Conservation (phyloP, 2,329 filamentous ascomycete species). For the Orbilia blumenaviensis region DNA sequence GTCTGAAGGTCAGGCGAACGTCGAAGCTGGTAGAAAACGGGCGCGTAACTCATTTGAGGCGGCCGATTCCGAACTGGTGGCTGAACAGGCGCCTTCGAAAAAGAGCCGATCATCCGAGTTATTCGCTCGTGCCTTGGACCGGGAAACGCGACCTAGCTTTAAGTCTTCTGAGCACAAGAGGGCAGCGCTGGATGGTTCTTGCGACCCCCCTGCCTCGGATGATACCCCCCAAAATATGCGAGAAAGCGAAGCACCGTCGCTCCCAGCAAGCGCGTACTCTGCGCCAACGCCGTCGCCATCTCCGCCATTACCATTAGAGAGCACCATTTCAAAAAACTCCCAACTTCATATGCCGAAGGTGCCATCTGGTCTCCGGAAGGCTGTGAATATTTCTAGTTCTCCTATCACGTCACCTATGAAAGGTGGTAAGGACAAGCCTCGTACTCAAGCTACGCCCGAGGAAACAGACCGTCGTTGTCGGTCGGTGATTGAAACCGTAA, state of each 20-base stretch:
- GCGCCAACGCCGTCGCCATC: slow-evolving; percentile 49
- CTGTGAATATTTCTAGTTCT: slow-evolving; percentile 37
- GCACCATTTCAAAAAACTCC: slow-evolving; percentile 5
- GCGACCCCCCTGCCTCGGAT: background rate
- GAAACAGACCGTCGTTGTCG: background rate
- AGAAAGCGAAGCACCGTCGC: background rate
- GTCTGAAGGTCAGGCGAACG: background rate
- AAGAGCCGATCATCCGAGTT: slow-evolving; percentile 41
- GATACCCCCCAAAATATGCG: background rate
- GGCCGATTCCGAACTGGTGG: background rate
- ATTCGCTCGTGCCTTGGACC: slow-evolving; percentile 25
- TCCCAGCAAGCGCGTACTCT: background rate
- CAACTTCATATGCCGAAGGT: slow-evolving; percentile 35
- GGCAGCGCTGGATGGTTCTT: background rate
- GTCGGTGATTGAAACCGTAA: slow-evolving; percentile 28
- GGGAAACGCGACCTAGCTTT: background rate
- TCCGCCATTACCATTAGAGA: slow-evolving; percentile 21
- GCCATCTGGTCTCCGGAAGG: slow-evolving; percentile 34
- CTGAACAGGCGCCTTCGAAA: slow-evolving; percentile 6
- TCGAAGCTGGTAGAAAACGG: slow-evolving; percentile 12
- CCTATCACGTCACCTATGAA: slow-evolving; percentile 36
- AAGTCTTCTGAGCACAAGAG: background rate
- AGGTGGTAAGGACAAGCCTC: background rate
- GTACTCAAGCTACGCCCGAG: background rate
- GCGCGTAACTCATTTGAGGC: slow-evolving; percentile 1